Evolutionary conservation across 768 basidiomycete species (phyloP).

Genomic region (Arthromyces matolae): DNA sequence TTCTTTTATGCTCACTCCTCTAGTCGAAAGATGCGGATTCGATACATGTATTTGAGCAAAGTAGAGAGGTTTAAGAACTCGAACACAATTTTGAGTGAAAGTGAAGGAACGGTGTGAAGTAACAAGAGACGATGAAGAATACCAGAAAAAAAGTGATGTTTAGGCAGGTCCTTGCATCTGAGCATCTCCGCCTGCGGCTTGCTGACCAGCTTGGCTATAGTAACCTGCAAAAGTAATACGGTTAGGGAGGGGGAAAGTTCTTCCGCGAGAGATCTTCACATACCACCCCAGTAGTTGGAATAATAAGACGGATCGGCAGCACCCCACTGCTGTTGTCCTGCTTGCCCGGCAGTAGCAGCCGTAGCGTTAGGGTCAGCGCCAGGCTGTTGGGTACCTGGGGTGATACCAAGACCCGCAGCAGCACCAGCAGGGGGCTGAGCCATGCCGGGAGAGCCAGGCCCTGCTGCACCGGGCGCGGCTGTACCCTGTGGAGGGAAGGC

Average conservation of each 20-base stretch:
- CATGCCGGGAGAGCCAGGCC: constrained; percentile 56
- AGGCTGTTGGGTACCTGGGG: constrained; percentile 53
- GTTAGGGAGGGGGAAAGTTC: constrained; percentile 10
- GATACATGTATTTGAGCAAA: constrained; percentile 24
- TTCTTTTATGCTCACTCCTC: constrained; percentile 1
- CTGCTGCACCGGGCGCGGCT: constrained; percentile 44
- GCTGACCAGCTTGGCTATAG: constrained; percentile 69
- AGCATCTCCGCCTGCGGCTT: constrained; percentile 50
- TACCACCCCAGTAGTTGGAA: constrained; percentile 83
- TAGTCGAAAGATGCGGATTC: neutral
- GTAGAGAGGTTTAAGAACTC: constrained; percentile 11
- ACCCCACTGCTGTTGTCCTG: constrained; percentile 75
- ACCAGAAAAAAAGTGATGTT: constrained; percentile 27
- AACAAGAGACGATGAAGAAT: constrained; percentile 18
- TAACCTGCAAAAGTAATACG: constrained; percentile 51
- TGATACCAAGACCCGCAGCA: constrained; percentile 51
- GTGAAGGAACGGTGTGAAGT: constrained; percentile 20
- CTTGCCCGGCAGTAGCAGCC: constrained; percentile 50
- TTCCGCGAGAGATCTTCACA: constrained; percentile 21
- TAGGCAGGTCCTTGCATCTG: constrained; percentile 50
- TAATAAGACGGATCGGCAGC: constrained; percentile 74
- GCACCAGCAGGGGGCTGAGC: constrained; percentile 52
- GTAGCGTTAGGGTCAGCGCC: constrained; percentile 51
- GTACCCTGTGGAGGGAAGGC: constrained; percentile 62
- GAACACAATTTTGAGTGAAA: constrained; percentile 13